phyloP scores from a whole-genome alignment of 768 basidiomycete genomes.

The Favolaschia claudopus region DNA sequence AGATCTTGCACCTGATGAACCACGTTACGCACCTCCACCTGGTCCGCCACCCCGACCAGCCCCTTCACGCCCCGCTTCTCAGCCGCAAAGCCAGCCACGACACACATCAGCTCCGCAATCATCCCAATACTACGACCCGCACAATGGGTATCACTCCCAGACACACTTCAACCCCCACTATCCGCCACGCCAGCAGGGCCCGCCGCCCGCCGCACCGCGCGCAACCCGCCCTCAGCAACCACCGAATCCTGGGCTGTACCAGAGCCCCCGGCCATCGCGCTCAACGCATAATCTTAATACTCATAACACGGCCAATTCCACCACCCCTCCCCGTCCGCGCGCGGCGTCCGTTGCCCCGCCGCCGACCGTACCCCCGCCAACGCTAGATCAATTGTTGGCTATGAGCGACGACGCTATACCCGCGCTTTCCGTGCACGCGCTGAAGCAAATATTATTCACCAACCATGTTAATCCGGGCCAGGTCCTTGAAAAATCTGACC shows the following conservation, averaged over 20 bases:
- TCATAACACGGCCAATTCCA: no score
- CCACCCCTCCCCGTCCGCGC: constrained; percentile 47
- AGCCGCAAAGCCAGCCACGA: constrained; percentile 28
- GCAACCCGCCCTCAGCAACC: constrained; percentile 19
- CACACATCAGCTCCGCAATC: constrained; percentile 7
- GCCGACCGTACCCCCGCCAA: constrained; percentile 54
- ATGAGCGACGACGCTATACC: constrained; percentile 66
- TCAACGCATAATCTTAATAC: constrained; percentile 30
- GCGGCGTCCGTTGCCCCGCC: constrained; percentile 48
- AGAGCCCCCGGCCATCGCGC: constrained; percentile 30
- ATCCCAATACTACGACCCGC: constrained; percentile 23
- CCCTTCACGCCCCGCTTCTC: constrained; percentile 30
- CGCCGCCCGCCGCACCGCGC: constrained; percentile 18
- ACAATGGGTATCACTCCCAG: constrained; percentile 28
- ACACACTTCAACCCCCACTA: constrained; percentile 26
- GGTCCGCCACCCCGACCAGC: constrained; percentile 28
- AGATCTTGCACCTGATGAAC: constrained; percentile 61
- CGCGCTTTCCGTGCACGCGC: constrained; percentile 68
- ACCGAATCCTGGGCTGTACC: constrained; percentile 11
- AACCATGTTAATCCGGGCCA: constrained; percentile 83
- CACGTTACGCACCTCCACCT: constrained; percentile 33
- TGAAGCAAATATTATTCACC: constrained; percentile 82
- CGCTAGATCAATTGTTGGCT: constrained; percentile 72
- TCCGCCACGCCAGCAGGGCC: constrained; percentile 19
- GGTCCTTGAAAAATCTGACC: constrained; percentile 86